These are phyloP conservation scores for Piper longum DNA, from an alignment of 164 flowering plant species.

Conservation along the genomic window DNA sequence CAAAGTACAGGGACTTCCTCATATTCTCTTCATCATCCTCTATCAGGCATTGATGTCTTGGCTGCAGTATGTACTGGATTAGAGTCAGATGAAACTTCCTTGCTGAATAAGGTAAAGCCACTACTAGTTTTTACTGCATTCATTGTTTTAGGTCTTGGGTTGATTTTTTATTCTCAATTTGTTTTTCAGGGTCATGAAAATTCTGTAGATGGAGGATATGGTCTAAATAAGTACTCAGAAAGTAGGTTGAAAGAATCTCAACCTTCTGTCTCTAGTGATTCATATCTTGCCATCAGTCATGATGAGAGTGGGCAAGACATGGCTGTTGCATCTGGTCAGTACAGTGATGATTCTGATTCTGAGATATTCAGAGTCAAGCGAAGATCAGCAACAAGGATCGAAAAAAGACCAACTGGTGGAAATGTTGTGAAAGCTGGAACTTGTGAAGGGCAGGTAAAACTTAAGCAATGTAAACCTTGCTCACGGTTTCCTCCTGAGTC, in stretches of 20 bases:
- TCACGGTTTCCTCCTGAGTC: neutral
- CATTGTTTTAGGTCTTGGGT: neutral
- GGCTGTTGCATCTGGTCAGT: constrained; percentile 13
- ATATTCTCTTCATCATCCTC: constrained; percentile 5
- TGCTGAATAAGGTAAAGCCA: constrained; percentile 26
- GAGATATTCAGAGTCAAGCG: constrained; percentile 64
- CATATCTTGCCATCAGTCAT: constrained; percentile 7
- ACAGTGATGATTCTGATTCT: constrained; percentile 59
- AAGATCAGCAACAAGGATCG: neutral
- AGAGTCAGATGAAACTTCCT: constrained; percentile 12
- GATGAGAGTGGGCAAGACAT: constrained; percentile 10
- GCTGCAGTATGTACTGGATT: constrained; percentile 17
- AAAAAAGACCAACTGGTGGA: neutral
- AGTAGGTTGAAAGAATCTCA: constrained; percentile 8
- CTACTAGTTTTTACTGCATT: neutral
- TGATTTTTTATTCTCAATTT: neutral
- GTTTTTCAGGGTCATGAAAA: constrained; percentile 15
- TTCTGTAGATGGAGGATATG: neutral
- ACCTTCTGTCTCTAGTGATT: constrained; percentile 15
- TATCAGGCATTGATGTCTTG: constrained; percentile 20
- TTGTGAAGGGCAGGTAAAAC: neutral
- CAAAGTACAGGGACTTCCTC: constrained; percentile 1
- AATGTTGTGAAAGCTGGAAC: neutral
- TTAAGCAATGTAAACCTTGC: neutral
- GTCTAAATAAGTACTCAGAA: neutral